Evolutionary conservation across 108 stramenopile species (phyloP).

Genomic region (Epithemia pelagica): DNA sequence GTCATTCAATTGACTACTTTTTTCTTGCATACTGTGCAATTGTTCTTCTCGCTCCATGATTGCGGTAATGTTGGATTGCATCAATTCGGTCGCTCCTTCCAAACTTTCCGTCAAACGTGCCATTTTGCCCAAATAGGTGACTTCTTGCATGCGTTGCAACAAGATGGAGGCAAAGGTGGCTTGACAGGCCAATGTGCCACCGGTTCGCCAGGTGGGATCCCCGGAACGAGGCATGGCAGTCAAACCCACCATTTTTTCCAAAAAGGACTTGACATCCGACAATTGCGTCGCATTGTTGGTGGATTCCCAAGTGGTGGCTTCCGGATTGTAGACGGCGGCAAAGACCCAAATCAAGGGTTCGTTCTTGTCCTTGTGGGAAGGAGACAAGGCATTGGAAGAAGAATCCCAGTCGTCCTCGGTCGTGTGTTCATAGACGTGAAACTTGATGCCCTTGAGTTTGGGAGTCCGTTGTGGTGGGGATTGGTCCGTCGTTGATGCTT

Average conservation of each 20-base stretch:
- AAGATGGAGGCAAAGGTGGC: conserved; percentile 56
- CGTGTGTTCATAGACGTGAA: conserved; percentile 48
- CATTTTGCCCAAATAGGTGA: conserved; percentile 34
- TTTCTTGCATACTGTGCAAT: conserved; percentile 37
- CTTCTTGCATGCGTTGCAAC: conserved; percentile 59
- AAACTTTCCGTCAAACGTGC: conserved; percentile 40
- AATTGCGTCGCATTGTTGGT: neutral
- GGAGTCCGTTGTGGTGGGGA: neutral
- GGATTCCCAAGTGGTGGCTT: neutral
- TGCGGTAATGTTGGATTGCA: conserved; percentile 51
- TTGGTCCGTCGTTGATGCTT: conserved; percentile 1
- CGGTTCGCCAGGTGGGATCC: conserved; percentile 40
- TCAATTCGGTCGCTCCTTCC: conserved; percentile 44
- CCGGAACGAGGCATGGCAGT: conserved; percentile 39
- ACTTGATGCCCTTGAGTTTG: conserved; percentile 45
- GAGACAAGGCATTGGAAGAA: neutral
- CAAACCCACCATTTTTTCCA: conserved; percentile 56
- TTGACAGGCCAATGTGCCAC: conserved; percentile 37
- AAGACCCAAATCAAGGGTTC: conserved; percentile 42
- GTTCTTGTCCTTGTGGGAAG: neutral
- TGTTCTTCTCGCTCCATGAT: conserved; percentile 48
- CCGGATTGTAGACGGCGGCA: conserved; percentile 43
- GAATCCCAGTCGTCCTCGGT: neutral
- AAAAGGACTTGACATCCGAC: conserved; percentile 40
- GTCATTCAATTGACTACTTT: conserved; percentile 27